These are phyloP conservation scores for Voacanga thouarsii DNA, from an alignment of 257 asterid species.

Conservation along the genomic window DNA sequence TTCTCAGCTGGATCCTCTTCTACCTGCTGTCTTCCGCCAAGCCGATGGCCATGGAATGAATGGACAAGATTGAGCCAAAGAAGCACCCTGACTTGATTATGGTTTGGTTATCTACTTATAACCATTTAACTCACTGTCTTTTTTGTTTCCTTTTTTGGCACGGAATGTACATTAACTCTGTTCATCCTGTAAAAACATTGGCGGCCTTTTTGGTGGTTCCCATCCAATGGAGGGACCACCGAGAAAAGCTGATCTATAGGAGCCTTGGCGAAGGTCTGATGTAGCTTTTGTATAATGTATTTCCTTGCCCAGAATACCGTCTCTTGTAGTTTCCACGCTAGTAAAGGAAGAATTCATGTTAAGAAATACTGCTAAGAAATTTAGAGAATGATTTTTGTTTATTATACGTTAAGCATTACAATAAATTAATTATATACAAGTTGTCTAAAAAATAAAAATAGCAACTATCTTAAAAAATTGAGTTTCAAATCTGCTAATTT, in stretches of 20 bases:
- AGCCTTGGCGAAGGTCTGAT: too few species aligned
- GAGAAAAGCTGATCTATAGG: not conserved
- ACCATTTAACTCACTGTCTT: not conserved
- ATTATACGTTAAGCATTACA: too few species aligned
- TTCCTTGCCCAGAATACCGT: not conserved
- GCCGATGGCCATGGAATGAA: not conserved
- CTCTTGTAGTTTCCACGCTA: not conserved
- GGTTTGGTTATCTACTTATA: not conserved
- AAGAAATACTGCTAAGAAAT: too few species aligned
- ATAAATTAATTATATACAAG: too few species aligned
- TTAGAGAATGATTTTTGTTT: too few species aligned
- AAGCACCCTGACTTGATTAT: not conserved
- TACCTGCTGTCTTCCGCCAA: not conserved
- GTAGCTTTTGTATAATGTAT: not conserved
- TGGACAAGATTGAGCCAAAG: slow-evolving; percentile 1
- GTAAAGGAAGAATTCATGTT: not conserved
- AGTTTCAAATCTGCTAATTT: too few species aligned
- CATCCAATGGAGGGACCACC: not conserved
- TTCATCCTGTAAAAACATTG: not conserved
- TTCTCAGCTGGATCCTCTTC: not conserved
- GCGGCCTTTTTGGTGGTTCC: not conserved
- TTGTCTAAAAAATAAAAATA: too few species aligned
- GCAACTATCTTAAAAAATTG: too few species aligned
- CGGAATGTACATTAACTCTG: not conserved
- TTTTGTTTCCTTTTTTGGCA: not conserved